Conservation (phyloP, 495 filamentous ascomycete species). For the Amniculicola lignicola region DNA sequence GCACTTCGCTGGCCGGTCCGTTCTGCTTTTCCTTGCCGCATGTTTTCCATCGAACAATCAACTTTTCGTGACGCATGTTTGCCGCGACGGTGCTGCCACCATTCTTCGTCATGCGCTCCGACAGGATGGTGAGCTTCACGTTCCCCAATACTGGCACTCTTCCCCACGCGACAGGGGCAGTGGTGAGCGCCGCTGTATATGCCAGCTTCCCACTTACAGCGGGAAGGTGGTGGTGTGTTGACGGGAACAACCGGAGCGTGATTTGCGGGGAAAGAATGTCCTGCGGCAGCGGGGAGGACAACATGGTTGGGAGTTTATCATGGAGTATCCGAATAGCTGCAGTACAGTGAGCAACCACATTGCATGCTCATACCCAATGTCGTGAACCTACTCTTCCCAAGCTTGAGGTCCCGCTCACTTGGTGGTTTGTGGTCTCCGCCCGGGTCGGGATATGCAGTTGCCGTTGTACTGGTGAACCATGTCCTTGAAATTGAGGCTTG, state of each 20-base stretch:
- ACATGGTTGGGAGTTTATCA: constrained; percentile 77
- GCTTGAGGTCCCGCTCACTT: constrained; percentile 78
- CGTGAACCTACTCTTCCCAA: constrained; percentile 77
- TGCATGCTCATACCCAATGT: not conserved
- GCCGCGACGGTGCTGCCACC: constrained; percentile 37
- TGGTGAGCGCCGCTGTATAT: constrained; percentile 92
- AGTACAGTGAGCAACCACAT: constrained; percentile 12
- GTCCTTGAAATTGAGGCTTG: constrained; percentile 26
- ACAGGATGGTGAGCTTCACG: constrained; percentile 78
- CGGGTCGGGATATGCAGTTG: constrained; percentile 10
- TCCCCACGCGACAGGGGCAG: constrained; percentile 92
- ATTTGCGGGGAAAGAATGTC: constrained; percentile 87
- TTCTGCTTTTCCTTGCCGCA: constrained; percentile 47
- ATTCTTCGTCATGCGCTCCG: constrained; percentile 77
- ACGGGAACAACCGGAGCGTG: constrained; percentile 91
- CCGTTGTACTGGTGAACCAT: constrained; percentile 39
- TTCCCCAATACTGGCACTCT: constrained; percentile 84
- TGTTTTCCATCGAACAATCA: constrained; percentile 84
- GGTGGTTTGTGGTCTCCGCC: constrained; percentile 50
- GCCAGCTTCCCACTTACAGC: constrained; percentile 83
- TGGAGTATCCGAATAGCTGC: constrained; percentile 82
- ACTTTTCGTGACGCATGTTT: constrained; percentile 62
- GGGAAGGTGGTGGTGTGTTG: constrained; percentile 92
- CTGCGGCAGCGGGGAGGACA: constrained; percentile 77
- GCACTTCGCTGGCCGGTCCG: constrained; percentile 44